Evolutionary conservation across 2,329 filamentous ascomycete genomes (phyloP).

Genomic region (Plectosphaerella plurivora): DNA sequence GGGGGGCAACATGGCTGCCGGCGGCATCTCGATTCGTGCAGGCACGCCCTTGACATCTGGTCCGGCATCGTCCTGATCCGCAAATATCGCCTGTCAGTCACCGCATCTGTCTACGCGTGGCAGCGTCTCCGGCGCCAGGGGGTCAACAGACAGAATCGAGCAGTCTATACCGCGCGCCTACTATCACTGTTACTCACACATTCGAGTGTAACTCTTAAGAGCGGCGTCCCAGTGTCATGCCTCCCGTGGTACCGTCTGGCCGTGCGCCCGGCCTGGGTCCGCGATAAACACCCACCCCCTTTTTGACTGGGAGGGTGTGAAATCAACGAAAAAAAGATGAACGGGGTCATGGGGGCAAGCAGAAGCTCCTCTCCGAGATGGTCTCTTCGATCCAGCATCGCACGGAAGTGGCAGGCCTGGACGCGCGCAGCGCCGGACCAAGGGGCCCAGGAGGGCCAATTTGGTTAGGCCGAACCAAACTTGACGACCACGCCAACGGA

Average conservation of each 20-base stretch:
- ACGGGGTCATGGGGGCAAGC: background rate
- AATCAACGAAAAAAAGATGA: background rate
- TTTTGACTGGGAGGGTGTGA: background rate
- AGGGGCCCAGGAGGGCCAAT: background rate
- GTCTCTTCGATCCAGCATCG: background rate
- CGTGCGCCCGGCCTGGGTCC: background rate
- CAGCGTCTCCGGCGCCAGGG: slow-evolving; percentile 9
- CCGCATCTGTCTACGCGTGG: no score
- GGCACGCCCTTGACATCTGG: no score
- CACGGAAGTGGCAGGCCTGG: background rate
- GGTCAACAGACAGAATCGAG: slow-evolving; percentile 9
- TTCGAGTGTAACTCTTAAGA: no score
- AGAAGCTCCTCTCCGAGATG: background rate
- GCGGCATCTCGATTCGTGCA: no score
- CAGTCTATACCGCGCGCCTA: no score
- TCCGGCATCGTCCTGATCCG: no score
- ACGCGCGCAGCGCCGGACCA: background rate
- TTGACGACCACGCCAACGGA: background rate
- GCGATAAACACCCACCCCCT: background rate
- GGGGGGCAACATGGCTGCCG: no score
- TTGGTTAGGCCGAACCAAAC: background rate
- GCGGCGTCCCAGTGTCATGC: no score
- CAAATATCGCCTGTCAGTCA: no score
- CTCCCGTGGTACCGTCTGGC: background rate
- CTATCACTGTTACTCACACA: no score